Conservation (phyloP, 2,329 filamentous ascomycete species). For the Furcasterigmium sp. region DNA sequence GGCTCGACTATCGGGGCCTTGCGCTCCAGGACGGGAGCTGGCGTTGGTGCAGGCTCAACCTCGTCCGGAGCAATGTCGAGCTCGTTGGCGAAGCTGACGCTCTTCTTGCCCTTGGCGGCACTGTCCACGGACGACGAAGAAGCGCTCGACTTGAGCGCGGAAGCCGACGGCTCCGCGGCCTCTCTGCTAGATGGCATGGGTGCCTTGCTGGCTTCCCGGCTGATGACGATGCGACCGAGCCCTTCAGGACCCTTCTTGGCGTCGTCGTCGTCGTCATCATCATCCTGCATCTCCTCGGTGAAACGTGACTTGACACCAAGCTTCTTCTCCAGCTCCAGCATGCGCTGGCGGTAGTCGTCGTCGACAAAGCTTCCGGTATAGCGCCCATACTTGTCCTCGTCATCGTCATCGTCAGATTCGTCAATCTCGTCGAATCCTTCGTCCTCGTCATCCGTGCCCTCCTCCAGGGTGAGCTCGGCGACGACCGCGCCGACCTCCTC, state of each 20-base stretch:
- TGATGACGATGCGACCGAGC: constrained; percentile 53
- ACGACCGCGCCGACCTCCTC: constrained; percentile 88
- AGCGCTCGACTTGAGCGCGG: constrained; percentile 10
- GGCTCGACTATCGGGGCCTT: constrained; percentile 35
- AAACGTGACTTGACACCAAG: constrained; percentile 55
- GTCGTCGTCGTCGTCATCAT: constrained; percentile 28
- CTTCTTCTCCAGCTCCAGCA: constrained; percentile 79
- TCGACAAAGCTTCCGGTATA: constrained; percentile 62
- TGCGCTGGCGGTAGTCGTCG: constrained; percentile 71
- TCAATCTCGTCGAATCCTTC: constrained; percentile 46
- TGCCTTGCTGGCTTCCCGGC: constrained; percentile 10
- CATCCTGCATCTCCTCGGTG: constrained; percentile 26
- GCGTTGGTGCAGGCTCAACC: constrained; percentile 8
- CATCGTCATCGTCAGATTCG: constrained; percentile 45
- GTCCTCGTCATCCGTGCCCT: constrained; percentile 52
- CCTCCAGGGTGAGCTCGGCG: constrained; percentile 82
- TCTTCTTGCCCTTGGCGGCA: constrained; percentile 48
- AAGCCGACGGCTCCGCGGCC: background rate
- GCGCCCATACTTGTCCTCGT: constrained; percentile 74
- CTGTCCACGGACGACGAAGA: constrained; percentile 7
- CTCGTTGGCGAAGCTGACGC: constrained; percentile 72
- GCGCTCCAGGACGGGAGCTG: constrained; percentile 7
- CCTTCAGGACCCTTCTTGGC: constrained; percentile 38
- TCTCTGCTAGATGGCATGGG: constrained; percentile 1
- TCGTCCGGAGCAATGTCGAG: constrained; percentile 61